These are phyloP conservation scores for Ceratocystis colombiana DNA, from an alignment of 2,329 filamentous ascomycete genomes.

Conservation along the genomic window DNA sequence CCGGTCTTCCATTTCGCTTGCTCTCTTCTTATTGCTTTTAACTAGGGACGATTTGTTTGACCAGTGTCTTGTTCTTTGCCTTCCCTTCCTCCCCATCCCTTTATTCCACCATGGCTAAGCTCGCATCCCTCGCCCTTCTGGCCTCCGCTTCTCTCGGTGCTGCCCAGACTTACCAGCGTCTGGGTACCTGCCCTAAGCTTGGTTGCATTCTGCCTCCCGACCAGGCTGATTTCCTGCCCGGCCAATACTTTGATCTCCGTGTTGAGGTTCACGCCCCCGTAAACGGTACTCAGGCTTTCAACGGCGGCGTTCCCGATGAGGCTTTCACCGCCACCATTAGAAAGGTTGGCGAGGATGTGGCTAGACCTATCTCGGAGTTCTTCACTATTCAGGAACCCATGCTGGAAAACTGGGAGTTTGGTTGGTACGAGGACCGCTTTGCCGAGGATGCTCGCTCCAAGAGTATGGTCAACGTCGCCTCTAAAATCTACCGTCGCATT, in stretches of 20 bases:
- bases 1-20: constrained; percentile 12
- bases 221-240: constrained; percentile 69
- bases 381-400: constrained; percentile 61
- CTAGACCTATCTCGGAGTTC: constrained; percentile 51
- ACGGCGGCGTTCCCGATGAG: constrained; percentile 57
- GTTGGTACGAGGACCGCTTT: constrained; percentile 78
- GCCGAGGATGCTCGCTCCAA: constrained; percentile 59
- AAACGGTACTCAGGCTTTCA: constrained; percentile 71
- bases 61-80: constrained; percentile 13
- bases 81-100: constrained; percentile 6
- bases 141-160: constrained; percentile 28
- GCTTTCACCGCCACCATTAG: constrained; percentile 65
- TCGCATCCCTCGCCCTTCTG: constrained; percentile 23
- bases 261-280: constrained; percentile 71
- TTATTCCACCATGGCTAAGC: constrained; percentile 19
- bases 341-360: constrained; percentile 46
- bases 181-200: constrained; percentile 49
- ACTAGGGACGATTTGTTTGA: constrained; percentile 13
- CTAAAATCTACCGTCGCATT: constrained; percentile 67
- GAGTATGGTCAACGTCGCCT: constrained; percentile 67
- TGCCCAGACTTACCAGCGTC: constrained; percentile 50
- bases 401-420: constrained; percentile 72
- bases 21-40: not conserved
- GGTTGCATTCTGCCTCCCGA: constrained; percentile 53
- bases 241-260: constrained; percentile 74